A percentile compares a stretch with the other conserved stretches of the same genome.
phyloP scores from a whole-genome alignment of 495 filamentous ascomycete genomes.

The Sordaria brevicollis region DNA sequence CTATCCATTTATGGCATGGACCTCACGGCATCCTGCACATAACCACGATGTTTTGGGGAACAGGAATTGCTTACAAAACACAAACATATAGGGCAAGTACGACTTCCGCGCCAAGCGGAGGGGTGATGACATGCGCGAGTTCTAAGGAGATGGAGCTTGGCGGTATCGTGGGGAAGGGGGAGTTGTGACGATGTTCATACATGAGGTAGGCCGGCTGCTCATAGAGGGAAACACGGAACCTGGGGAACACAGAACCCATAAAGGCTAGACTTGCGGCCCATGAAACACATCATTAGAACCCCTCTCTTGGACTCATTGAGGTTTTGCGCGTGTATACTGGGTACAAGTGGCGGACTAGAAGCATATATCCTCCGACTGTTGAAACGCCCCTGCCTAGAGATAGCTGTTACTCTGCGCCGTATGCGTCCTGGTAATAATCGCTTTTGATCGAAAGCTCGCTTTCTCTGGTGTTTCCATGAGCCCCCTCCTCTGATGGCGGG shows the following conservation, averaged over 20 bases:
- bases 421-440: background rate
- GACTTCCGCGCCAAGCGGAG: constrained; percentile 78
- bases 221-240: background rate
- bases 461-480: background rate
- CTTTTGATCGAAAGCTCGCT: background rate
- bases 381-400: too few species aligned
- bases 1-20: background rate
- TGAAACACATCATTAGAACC: background rate
- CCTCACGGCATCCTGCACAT: background rate
- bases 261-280: background rate
- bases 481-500: background rate
- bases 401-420: background rate
- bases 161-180: background rate
- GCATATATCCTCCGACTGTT: background rate
- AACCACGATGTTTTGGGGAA: background rate
- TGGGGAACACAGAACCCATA: background rate
- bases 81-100: constrained; percentile 60
- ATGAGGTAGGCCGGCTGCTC: constrained; percentile 10
- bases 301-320: background rate
- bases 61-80: background rate
- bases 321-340: background rate
- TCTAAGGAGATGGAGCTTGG: constrained; percentile 32
- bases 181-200: constrained; percentile 8
- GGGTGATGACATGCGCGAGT: constrained; percentile 72
- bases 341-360: background rate